A percentile compares a stretch with the other conserved stretches of the same genome.
Evolutionary conservation across 1,139 yeast genomes (phyloP).

Genomic region (Protomyces pachydermus): DNA sequence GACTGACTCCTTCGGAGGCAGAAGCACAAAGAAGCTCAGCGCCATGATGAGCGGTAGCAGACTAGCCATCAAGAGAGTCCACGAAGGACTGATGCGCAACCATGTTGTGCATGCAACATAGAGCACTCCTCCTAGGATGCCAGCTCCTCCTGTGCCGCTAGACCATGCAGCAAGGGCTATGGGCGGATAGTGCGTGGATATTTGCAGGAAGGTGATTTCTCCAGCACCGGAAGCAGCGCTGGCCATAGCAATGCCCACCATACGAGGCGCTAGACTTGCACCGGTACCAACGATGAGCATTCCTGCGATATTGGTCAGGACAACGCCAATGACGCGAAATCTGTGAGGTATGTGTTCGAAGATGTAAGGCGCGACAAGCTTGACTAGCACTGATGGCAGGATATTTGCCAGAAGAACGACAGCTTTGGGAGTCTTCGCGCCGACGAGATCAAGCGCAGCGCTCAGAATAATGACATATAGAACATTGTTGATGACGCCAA

Average conservation of each 20-base stretch:
- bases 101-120: conserved; percentile 55
- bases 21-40: conserved; percentile 38
- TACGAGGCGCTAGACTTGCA: conserved; percentile 41
- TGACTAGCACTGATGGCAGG: conserved; percentile 69
- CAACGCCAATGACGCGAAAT: conserved; percentile 52
- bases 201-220: conserved; percentile 77
- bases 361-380: conserved; percentile 57
- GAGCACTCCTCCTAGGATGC: conserved; percentile 60
- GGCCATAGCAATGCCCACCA: conserved; percentile 74
- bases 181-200: conserved; percentile 62
- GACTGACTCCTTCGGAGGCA: conserved; percentile 37
- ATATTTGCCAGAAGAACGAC: conserved; percentile 81
- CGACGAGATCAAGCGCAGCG: conserved; percentile 59
- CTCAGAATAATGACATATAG: conserved; percentile 76
- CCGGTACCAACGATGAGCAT: conserved; percentile 64
- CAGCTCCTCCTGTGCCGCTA: conserved; percentile 95
- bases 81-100: conserved; percentile 45
- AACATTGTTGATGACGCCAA: conserved; percentile 83
- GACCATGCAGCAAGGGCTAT: conserved; percentile 79
- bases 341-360: conserved; percentile 27
- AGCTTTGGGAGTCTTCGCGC: conserved; percentile 77
- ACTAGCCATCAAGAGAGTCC: conserved; percentile 40
- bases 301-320: conserved; percentile 61
- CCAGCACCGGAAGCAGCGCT: conserved; percentile 85
- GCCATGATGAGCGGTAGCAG: conserved; percentile 47